These are phyloP conservation scores for Urostyla sp. DNA, from an alignment of 73 alveolate genomes.

Conservation along the genomic window DNA sequence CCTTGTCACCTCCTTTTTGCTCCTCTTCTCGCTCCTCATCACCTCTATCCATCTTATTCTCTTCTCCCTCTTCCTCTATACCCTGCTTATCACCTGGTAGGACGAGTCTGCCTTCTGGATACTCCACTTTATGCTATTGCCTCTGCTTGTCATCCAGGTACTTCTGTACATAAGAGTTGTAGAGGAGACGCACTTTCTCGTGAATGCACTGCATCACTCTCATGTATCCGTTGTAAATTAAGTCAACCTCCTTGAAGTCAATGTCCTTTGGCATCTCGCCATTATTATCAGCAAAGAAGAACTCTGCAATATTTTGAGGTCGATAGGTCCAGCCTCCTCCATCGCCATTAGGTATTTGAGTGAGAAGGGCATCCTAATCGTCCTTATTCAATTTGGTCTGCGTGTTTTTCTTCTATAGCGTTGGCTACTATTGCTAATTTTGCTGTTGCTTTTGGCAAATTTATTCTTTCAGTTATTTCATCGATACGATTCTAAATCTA, in stretches of 20 bases:
- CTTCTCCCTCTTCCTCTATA: neutral
- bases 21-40: conserved; percentile 46
- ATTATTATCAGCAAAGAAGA: conserved; percentile 47
- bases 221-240: conserved; percentile 53
- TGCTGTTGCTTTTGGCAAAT: no score
- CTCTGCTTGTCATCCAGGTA: conserved; percentile 44
- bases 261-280: conserved; percentile 51
- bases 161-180: conserved; percentile 27
- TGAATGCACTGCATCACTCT: conserved; percentile 64
- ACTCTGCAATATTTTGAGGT: conserved; percentile 52
- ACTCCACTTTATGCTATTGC: conserved; percentile 13
- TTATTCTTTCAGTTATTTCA: conserved; percentile 19
- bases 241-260: conserved; percentile 43
- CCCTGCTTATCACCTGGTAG: conserved; percentile 58
- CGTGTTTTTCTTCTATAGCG: no score
- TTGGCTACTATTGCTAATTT: no score
- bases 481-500: conserved; percentile 42
- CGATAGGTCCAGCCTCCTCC: conserved; percentile 1
- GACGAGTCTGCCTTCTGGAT: conserved; percentile 19
- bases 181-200: conserved; percentile 22
- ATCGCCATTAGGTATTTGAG: neutral
- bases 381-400: no score
- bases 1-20: neutral
- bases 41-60: neutral
- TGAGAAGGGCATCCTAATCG: conserved; percentile 2